Conservation (phyloP, 2,329 filamentous ascomycete species). For the Penicillium polonicum region DNA sequence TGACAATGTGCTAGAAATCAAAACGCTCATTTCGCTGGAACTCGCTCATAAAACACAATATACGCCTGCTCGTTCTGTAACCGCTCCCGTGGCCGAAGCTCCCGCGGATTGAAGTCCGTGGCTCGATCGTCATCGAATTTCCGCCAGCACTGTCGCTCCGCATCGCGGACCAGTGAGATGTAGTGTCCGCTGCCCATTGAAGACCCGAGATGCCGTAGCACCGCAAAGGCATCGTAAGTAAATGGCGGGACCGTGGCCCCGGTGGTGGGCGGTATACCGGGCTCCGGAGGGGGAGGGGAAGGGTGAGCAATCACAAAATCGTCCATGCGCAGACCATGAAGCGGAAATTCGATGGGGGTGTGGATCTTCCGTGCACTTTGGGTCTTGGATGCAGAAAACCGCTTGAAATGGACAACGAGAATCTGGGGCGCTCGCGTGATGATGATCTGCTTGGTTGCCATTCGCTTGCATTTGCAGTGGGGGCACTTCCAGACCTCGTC, state of each 20-base stretch:
- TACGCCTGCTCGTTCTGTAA: conserved; percentile 65
- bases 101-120: conserved; percentile 57
- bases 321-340: conserved; percentile 65
- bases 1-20: conserved; percentile 9
- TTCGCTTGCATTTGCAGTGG: conserved; percentile 66
- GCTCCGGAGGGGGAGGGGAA: conserved; percentile 27
- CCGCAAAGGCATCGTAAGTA: conserved; percentile 80
- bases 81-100: conserved; percentile 48
- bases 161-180: conserved; percentile 65
- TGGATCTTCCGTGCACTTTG: conserved; percentile 65
- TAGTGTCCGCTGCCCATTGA: conserved; percentile 76
- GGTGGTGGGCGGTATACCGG: conserved; percentile 51
- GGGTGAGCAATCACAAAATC: conserved; percentile 58
- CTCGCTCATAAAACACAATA: conserved; percentile 62
- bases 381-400: conserved; percentile 59
- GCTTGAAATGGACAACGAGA: conserved; percentile 74
- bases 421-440: conserved; percentile 77
- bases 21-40: conserved; percentile 40
- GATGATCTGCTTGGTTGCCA: conserved; percentile 68
- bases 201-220: conserved; percentile 72
- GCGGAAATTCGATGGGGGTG: conserved; percentile 71
- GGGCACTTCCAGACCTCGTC: conserved; percentile 73
- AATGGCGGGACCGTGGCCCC: conserved; percentile 57
- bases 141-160: conserved; percentile 58
- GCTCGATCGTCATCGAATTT: conserved; percentile 60